Evolutionary conservation across 257 asterid genomes (phyloP), one percentile per base, ranked within the genome.

Genomic region (Nicotiana tomentosiformis): DNA sequence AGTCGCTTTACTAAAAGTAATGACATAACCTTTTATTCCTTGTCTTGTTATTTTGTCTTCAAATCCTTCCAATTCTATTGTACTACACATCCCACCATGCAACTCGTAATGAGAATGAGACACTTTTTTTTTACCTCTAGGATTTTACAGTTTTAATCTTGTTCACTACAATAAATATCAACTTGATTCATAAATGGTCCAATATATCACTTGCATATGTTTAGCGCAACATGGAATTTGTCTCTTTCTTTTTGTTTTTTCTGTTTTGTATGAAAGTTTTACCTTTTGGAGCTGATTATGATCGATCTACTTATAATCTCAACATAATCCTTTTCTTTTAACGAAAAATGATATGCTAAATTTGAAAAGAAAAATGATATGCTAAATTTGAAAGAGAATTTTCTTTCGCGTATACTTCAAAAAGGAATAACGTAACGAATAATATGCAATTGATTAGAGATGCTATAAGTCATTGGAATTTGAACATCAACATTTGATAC

Each of bases 31-130:
- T 76, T 76, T 76, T 76, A 51, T 29, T 76, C 80, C 46, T 76
- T 51, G 80, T 76, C 80, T 76, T 76, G 64, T 29, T 46, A 76
- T 76, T 51, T 76, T 76, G 80, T 76, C 80, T 15, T 51, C 64
- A 49, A 74, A 66, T 66, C 11, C 37, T 5, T 66, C 49, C 49
- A 66, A 23, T 46, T 74, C 79, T 14, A 49, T 74, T 74, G 79
- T 43, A 70, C 57, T 39, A 20, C 32, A 17, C 26, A 62, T 23
- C 35, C 68, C 58, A 43, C 60, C 60, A 43, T 70, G 58, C 57
- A 39, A 70, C 12, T 70, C 60, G 77, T 68, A 58, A 58, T 18
- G 10, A 16, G 62, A 43, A 10, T 43, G 51, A 43, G 51, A 4
- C 58, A 14, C 20, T 1, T 55, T 55, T 55, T 68, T 68, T 37